Evolutionary conservation across 2,329 filamentous ascomycete species (phyloP).

Genomic region (Fusarium sp.): DNA sequence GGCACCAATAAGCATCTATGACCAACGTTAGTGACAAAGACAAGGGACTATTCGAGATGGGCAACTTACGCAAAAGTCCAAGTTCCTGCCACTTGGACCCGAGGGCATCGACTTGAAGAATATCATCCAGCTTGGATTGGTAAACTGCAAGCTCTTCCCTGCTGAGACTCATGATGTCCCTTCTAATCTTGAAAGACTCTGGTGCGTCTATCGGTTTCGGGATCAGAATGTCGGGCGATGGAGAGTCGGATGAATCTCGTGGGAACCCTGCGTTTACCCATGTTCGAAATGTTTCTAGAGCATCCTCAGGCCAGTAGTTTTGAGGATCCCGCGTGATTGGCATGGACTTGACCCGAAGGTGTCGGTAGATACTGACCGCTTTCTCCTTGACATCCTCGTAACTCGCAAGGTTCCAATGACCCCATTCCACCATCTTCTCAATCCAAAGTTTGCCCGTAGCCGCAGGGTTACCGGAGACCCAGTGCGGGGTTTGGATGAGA

Average conservation of each 20-base stretch:
- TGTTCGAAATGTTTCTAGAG: neutral
- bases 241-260: neutral
- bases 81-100: neutral
- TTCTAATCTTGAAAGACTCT: neutral
- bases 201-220: neutral
- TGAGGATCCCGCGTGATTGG: neutral
- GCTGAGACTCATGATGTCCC: neutral
- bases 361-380: neutral
- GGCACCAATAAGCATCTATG: neutral
- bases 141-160: neutral
- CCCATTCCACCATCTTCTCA: neutral
- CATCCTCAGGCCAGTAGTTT: neutral
- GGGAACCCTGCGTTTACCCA: neutral
- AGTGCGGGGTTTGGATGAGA: neutral
- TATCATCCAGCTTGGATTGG: neutral
- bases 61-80: neutral
- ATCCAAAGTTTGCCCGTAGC: neutral
- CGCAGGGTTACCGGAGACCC: neutral
- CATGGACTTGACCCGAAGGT: neutral
- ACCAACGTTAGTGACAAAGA: neutral
- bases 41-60: neutral
- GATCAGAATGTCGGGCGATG: neutral
- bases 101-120: neutral
- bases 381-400: neutral
- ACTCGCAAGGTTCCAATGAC: neutral